Conservation (phyloP, 1,284 basidiomycete species). For the Taiwanofungus camphoratus region DNA sequence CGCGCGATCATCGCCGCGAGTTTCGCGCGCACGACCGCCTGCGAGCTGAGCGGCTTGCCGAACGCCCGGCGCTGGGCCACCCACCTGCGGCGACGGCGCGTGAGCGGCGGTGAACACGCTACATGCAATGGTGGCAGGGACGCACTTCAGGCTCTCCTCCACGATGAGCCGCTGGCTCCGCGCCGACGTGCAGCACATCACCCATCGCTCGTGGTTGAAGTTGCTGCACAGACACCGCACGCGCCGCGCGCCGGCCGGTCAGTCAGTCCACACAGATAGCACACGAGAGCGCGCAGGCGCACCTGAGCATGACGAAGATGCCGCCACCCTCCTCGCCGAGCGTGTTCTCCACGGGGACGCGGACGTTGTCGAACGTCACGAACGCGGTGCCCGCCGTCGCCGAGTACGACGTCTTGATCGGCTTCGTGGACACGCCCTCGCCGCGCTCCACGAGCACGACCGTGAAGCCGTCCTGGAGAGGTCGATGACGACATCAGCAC, state of each 20-base stretch:
- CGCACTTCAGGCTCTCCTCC: constrained; percentile 65
- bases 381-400: constrained; percentile 77
- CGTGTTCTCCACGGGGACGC: constrained; percentile 82
- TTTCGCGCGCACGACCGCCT: constrained; percentile 82
- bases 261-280: not conserved
- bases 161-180: constrained; percentile 47
- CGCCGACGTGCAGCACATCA: constrained; percentile 60
- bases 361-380: constrained; percentile 84
- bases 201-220: constrained; percentile 67
- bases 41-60: constrained; percentile 77
- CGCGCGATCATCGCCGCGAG: constrained; percentile 84
- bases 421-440: constrained; percentile 77
- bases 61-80: constrained; percentile 78
- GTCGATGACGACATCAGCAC: too few relatives aligned
- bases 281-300: constrained; percentile 3
- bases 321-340: constrained; percentile 82
- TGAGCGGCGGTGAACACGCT: not conserved
- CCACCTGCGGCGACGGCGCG: constrained; percentile 42
- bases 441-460: constrained; percentile 77
- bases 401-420: constrained; percentile 83
- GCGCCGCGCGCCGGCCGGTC: not conserved
- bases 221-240: constrained; percentile 33
- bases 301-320: constrained; percentile 72
- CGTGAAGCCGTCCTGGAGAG: constrained; percentile 71
- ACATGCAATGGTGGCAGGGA: constrained; percentile 1